Evolutionary conservation across 352 stramenopile genomes (phyloP).

Genomic region (Thraustochytrium sp.): DNA sequence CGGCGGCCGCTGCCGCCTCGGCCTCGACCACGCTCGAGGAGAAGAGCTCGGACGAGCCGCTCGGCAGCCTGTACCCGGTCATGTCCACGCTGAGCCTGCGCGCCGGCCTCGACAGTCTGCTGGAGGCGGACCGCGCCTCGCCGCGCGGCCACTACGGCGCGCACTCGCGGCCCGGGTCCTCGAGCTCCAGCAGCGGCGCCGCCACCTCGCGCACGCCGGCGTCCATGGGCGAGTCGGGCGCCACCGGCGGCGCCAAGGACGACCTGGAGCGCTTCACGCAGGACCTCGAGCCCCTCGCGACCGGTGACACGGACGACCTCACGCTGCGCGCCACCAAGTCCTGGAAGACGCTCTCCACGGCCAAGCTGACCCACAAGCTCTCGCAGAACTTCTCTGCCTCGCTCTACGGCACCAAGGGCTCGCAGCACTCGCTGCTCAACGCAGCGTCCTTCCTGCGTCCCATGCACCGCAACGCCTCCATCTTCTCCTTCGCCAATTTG

Average conservation of each 20-base stretch:
- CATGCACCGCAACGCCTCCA: background rate
- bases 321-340: constrained; percentile 23
- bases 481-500: background rate
- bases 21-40: background rate
- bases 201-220: background rate
- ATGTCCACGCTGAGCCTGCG: constrained; percentile 29
- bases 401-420: constrained; percentile 13
- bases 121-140: background rate
- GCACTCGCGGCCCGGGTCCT: background rate
- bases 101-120: background rate
- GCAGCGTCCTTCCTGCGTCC: background rate
- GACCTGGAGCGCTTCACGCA: constrained; percentile 36
- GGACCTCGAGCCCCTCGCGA: constrained; percentile 4
- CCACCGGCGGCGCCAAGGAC: background rate
- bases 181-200: background rate
- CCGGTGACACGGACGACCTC: background rate
- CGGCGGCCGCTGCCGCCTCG: too few relatives aligned
- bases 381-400: constrained; percentile 10
- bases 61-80: constrained; percentile 19
- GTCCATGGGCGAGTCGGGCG: background rate
- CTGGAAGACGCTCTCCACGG: constrained; percentile 19
- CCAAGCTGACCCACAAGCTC: constrained; percentile 8
- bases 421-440: constrained; percentile 8
- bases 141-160: background rate
- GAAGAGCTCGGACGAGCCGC: background rate